Evolutionary conservation across 2,329 filamentous ascomycete genomes (phyloP).

Genomic region (Aspergillus fumigatiaffinis): DNA sequence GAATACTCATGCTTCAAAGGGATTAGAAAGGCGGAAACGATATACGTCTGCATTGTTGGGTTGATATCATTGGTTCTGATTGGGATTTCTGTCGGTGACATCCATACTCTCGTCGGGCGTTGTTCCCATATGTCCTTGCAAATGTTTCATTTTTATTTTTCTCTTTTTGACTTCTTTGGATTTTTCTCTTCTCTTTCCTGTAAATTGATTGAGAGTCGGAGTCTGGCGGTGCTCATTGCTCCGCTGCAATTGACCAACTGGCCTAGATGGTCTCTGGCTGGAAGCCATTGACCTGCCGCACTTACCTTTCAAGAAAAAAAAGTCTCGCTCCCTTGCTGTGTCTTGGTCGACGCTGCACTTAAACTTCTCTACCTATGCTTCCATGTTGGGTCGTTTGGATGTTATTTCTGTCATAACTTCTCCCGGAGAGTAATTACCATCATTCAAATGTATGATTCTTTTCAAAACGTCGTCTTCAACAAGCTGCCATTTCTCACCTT

Average conservation of each 20-base stretch:
- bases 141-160: conserved; percentile 15
- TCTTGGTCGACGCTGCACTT: conserved; percentile 15
- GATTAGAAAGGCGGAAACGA: conserved; percentile 44
- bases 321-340: conserved; percentile 16
- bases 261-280: conserved; percentile 23
- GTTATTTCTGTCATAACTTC: conserved; percentile 15
- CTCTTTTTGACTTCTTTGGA: conserved; percentile 17
- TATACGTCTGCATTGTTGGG: conserved; percentile 44
- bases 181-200: conserved; percentile 24
- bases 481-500: conserved; percentile 10
- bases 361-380: conserved; percentile 16
- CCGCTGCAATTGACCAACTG: conserved; percentile 25
- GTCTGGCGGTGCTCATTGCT: conserved; percentile 29
- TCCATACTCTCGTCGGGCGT: background rate
- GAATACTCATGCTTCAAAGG: conserved; percentile 32
- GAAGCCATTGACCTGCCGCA: conserved; percentile 30
- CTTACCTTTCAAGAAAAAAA: conserved; percentile 12
- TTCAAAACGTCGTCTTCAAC: conserved; percentile 8
- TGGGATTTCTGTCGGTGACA: conserved; percentile 25
- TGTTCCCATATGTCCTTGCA: conserved; percentile 5
- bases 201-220: conserved; percentile 34
- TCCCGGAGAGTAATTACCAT: conserved; percentile 16
- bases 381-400: conserved; percentile 25
- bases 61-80: conserved; percentile 30
- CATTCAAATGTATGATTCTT: conserved; percentile 19